A percentile compares a stretch with the other conserved stretches of the same genome.
phyloP scores from a whole-genome alignment of 2,329 filamentous ascomycete genomes.

The Penicillium nordicum region DNA sequence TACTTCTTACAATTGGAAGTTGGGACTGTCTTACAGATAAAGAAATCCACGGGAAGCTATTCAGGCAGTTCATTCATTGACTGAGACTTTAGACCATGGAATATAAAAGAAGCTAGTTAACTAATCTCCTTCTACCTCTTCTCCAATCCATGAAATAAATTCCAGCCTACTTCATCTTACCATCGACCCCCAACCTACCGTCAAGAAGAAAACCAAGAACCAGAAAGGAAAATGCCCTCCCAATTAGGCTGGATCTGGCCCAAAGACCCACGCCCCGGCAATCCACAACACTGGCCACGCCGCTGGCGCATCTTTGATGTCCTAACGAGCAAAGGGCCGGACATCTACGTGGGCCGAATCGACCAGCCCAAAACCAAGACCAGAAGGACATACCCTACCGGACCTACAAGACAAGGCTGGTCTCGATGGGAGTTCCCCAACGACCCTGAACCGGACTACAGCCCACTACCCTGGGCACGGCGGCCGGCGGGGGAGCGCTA shows the following conservation, averaged over 20 bases:
- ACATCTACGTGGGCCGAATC: constrained; percentile 40
- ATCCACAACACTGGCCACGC: constrained; percentile 29
- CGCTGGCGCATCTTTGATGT: constrained; percentile 37
- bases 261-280: constrained; percentile 37
- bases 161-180: no score
- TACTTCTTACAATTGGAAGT: background rate
- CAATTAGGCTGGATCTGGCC: constrained; percentile 36
- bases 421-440: constrained; percentile 8
- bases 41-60: background rate
- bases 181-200: background rate
- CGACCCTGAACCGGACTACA: constrained; percentile 4
- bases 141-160: background rate
- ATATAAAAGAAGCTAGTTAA: background rate
- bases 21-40: background rate
- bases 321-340: constrained; percentile 40
- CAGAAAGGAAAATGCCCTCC: background rate
- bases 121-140: background rate
- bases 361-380: background rate
- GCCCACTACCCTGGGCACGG: constrained; percentile 19
- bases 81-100: background rate
- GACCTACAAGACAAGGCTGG: constrained; percentile 9
- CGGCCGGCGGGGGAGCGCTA: constrained; percentile 25
- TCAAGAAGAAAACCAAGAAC: background rate
- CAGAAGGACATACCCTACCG: background rate
- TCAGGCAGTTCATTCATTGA: background rate